Base-by-base conservation (phyloP, 768 basidiomycete species). In the Calocybe indica region DNA sequence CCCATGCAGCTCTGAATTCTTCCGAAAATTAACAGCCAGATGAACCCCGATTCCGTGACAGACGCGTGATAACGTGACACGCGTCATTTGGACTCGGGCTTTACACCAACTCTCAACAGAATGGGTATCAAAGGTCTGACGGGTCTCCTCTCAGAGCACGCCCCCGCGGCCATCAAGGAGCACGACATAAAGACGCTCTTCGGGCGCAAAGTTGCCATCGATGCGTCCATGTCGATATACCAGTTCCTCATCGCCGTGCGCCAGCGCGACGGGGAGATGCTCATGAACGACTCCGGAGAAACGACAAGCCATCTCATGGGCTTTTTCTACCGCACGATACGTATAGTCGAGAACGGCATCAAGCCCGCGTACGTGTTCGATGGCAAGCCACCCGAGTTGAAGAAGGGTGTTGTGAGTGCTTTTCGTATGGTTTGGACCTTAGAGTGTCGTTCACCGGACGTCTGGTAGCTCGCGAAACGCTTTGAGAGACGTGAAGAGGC, bases 281-380 rank as follows among this genome's bases (percentile, higher is more conserved):
- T 99, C 55, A 95, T 87, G 57, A 97, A 97, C 61, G 95, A 98
- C n/a, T 83, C 85, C 0, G 96, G 96, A 12, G 96, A 99, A 62
- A 96, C 92, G 3, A 99, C 96, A 2, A 94, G 92, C 69, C 95
- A 99, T 68, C 73, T 99, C 8, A 97, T 98, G 93, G 96, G 96
- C 0, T 88, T 98, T 65, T 99, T 99, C 71, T 97, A 97, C 60
- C 79, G 94, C 35, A 99, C 96, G 0, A 90, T 99, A 50, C 79
- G 96, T 15, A 98, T 99, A 63, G 94, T 94, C 12, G 96, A 99
- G 68, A 95, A 98, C 55, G 96, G 96, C 3, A 92, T 99, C 62
- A 99, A 99, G 60, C 94, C 95, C 0, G 87, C 87, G 32, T 98
- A 98, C 65, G 92, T 99, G 32, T 99, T 99, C 55, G 96, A 99